Evolutionary conservation across 192 early-diverging fungal species (phyloP), one percentile per base, ranked within the genome.

Genomic region (Phycomyces nitens): DNA sequence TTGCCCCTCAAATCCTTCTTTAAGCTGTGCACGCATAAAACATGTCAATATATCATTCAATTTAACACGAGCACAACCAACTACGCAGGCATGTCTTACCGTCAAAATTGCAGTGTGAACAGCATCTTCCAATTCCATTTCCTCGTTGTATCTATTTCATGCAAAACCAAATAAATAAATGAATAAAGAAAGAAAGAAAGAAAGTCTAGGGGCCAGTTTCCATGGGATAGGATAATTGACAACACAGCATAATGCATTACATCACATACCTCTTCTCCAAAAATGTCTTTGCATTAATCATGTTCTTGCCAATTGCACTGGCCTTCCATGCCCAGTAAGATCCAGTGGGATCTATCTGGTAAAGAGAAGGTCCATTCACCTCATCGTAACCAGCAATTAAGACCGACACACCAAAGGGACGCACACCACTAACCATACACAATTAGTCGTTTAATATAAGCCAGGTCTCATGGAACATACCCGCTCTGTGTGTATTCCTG

Each of bases 311-410:
- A 54, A 98, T 97, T 0, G 96, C 94, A 24, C 91, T 94, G 15
- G 96, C 97, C 80, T 98, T 98, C 97, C 97, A 99, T 18, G 94
- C 90, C 78, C 88, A 99, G 83, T 95, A 99, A 27, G 94, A 94
- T 43, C 97, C 97, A 56, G 96, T 96, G 1, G 97, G 97, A 75
- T 99, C 97, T 8, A 99, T 94, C 78, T 99, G 97, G 82, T 99
- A 99, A 54, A 99, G 84, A 20, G 87, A 83, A 21, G 93, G 93
- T 12, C 95, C 95, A 60, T 79, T 82, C 38, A 73, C 79, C 39
- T 95, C 92, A 71, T 99, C 97, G 51, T 88, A 93, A 58, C 97
- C 97, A 53, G 93, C 92, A 73, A 99, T 84, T 59, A 99, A 77
- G 51, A 99, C 82, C 49, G 97, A 99, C 11, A 99, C 97, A 64